These are phyloP conservation scores for Naganishia antarctica DNA, from an alignment of 768 basidiomycete species.

Conservation along the genomic window DNA sequence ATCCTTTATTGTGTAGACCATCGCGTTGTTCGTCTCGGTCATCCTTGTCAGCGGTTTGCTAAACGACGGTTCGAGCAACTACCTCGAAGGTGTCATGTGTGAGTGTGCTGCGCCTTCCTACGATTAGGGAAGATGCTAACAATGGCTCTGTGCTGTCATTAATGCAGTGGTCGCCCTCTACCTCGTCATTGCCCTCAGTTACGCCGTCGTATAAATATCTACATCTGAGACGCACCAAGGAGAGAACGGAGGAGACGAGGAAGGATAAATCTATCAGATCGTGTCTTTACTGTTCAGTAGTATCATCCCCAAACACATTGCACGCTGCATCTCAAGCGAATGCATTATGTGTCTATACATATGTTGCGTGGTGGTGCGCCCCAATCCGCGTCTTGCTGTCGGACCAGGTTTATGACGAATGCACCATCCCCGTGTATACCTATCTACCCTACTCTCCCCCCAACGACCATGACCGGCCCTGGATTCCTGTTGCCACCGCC, in stretches of 20 bases:
- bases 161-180: slow-evolving; percentile 60
- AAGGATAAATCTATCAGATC: neutral
- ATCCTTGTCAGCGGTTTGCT: slow-evolving; percentile 68
- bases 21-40: slow-evolving; percentile 78
- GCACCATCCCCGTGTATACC: too few species aligned
- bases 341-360: too few species aligned
- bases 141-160: neutral
- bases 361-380: too few species aligned
- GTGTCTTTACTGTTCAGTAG: neutral
- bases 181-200: slow-evolving; percentile 72
- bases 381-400: too few species aligned
- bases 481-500: neutral
- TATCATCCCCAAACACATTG: slow-evolving; percentile 2
- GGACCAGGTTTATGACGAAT: too few species aligned
- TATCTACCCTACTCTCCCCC: too few species aligned
- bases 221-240: neutral
- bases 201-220: slow-evolving; percentile 40
- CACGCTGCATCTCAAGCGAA: too few species aligned
- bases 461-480: neutral
- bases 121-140: neutral
- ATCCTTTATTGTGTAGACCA: slow-evolving; percentile 56
- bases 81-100: slow-evolving; percentile 83
- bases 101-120: slow-evolving; percentile 27
- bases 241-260: neutral
- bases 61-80: slow-evolving; percentile 67